Conservation (phyloP, 495 filamentous ascomycete genomes). For the Daldinia concentrica region DNA sequence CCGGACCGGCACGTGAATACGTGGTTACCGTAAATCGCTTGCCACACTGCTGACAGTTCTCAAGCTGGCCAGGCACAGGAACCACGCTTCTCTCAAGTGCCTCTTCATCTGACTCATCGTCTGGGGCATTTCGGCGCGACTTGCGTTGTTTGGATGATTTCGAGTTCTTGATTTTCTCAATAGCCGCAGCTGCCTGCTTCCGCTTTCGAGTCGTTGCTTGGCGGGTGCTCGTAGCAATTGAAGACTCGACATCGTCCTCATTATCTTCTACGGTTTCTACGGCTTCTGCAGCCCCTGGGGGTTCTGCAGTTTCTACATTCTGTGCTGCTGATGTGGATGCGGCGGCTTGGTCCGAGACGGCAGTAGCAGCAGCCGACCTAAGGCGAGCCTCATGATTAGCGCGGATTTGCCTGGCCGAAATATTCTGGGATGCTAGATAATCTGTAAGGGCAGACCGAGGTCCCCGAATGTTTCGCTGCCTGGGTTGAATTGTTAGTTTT, state of each 20-base stretch:
- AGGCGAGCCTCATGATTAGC: conserved; percentile 65
- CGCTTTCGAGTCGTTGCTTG: conserved; percentile 50
- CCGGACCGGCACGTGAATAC: conserved; percentile 82
- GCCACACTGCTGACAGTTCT: conserved; percentile 84
- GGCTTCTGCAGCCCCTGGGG: background rate
- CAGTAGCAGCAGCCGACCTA: conserved; percentile 15
- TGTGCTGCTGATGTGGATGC: background rate
- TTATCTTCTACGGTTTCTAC: background rate
- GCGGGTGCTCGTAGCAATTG: conserved; percentile 41
- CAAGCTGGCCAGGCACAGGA: conserved; percentile 82
- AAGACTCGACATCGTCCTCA: background rate
- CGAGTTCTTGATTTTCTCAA: conserved; percentile 80
- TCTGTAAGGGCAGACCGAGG: conserved; percentile 80
- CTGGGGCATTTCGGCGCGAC: conserved; percentile 52
- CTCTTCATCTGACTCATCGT: conserved; percentile 46
- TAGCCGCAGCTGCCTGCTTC: conserved; percentile 67
- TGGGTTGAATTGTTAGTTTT: conserved; percentile 3
- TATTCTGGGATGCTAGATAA: conserved; percentile 88
- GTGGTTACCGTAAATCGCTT: conserved; percentile 94
- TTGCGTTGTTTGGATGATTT: conserved; percentile 76
- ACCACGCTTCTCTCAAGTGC: background rate
- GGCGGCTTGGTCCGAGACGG: background rate
- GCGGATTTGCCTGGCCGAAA: conserved; percentile 82
- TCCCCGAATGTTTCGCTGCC: conserved; percentile 22
- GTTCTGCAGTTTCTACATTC: background rate